Base-by-base conservation (phyloP, 495 filamentous ascomycete species). In the Penicillium diatomitis region DNA sequence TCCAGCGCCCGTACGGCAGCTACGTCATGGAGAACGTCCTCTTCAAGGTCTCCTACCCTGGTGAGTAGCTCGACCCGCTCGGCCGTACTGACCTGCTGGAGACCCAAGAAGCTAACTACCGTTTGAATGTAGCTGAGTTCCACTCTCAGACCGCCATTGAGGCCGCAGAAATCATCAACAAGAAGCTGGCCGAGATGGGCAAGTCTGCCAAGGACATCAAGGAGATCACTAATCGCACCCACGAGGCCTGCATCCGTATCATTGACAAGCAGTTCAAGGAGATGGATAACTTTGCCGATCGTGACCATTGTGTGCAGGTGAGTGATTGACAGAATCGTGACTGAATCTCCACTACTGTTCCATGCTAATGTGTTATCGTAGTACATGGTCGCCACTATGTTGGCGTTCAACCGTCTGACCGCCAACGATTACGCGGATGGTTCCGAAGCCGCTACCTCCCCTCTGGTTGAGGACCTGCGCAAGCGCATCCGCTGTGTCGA, bases 11-110 rank as follows among this genome's bases (percentile, higher is more conserved):
- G 39, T 98, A 97, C 62, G 92, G 90, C 57, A 91, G 85, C 77
- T 98, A 98, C 67, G 94, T 98, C 47, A 98, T 98, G 92, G 92
- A 98, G 81, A 98, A 97, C 64, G 87, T 98, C 41, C 85, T 98
- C 41, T 98, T 98, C 80, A 98, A 98, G 78, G 94, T 98, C 37
- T 98, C 92, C 32, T 96, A 95, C 64, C 90, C 90, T 61, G 86
- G 86, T 89, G 69, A 63, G 82, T 57, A 37, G 28, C 5, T 6
- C 12, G 5, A 28, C 10, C 6, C 45, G n/a, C 12, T 41, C 11
- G 6, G 29, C 10, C 11, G 20, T 20, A 20, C 20, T 20, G 20
- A 20, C 30, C 28, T 38, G 9, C 31, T 9, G 8, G n/a, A 28
- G n/a, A 6, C 2, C 37, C 27, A 32, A 28, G 8, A 4, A 42